Percentiles rank a stretch among this genome's conserved stretches.
Evolutionary conservation across 805 yeast species (phyloP).

Genomic region (Clavispora phyllophila): DNA sequence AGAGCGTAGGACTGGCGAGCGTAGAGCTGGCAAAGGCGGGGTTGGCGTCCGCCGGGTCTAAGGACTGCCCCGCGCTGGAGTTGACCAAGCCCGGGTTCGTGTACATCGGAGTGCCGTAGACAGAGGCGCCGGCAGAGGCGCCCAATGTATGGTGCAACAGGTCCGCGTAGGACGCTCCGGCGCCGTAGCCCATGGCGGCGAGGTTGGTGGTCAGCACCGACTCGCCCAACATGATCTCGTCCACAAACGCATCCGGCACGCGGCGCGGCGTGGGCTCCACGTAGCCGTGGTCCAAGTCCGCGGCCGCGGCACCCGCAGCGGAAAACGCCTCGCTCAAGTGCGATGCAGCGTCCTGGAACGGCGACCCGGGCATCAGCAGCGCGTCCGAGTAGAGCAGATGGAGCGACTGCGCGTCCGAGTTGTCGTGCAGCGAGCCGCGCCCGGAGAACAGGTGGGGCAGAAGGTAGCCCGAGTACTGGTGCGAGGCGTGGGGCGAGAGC

Average conservation of each 20-base stretch:
- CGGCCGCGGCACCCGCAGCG: not conserved
- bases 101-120: too few relatives aligned
- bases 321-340: conserved; percentile 21
- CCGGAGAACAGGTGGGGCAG: conserved; percentile 1
- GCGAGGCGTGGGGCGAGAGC: not conserved
- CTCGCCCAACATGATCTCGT: conserved; percentile 36
- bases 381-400: conserved; percentile 31
- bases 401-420: conserved; percentile 11
- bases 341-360: conserved; percentile 33
- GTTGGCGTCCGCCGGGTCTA: not conserved
- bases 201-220: conserved; percentile 35
- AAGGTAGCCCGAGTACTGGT: not conserved
- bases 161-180: too few relatives aligned
- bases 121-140: too few relatives aligned
- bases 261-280: conserved; percentile 1
- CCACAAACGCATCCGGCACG: conserved; percentile 20
- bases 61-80: too few relatives aligned
- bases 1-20: not conserved
- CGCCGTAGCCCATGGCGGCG: conserved; percentile 3
- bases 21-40: not conserved
- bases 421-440: not conserved
- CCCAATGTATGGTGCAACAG: too few relatives aligned
- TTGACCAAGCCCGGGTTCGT: too few relatives aligned
- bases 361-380: conserved; percentile 33
- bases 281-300: not conserved